Evolutionary conservation across 345 rosid species (phyloP).

Genomic region (Moricandia moricandioides): DNA sequence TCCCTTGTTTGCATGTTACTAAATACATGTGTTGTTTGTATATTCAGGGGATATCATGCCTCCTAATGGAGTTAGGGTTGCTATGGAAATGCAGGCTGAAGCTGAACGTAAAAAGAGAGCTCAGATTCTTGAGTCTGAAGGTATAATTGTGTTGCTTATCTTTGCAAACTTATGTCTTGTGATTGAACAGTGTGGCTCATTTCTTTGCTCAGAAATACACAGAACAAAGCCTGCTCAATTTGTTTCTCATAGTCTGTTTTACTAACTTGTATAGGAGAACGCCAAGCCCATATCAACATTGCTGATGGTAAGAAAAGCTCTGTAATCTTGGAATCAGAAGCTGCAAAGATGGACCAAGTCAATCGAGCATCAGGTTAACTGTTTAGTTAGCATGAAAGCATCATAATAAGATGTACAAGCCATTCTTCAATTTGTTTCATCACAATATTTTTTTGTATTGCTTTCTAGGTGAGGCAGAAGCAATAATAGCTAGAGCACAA

Average conservation of each 20-base stretch:
- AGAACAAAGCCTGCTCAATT: not conserved
- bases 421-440: not conserved
- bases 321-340: slow-evolving; percentile 71
- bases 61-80: slow-evolving; percentile 81
- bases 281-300: slow-evolving; percentile 54
- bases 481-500: slow-evolving; percentile 77
- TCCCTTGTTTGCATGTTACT: not conserved
- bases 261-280: slow-evolving; percentile 29
- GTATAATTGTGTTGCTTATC: slow-evolving; percentile 18
- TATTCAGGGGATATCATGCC: slow-evolving; percentile 92
- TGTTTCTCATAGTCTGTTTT: slow-evolving; percentile 13
- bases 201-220: not conserved
- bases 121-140: slow-evolving; percentile 89
- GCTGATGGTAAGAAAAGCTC: slow-evolving; percentile 80
- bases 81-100: slow-evolving; percentile 99
- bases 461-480: slow-evolving; percentile 85
- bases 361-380: slow-evolving; percentile 59
- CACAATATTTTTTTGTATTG: not conserved
- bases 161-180: not conserved
- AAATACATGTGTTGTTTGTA: slow-evolving; percentile 13
- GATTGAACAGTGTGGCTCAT: not conserved
- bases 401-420: not conserved
- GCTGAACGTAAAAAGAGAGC: slow-evolving; percentile 96
- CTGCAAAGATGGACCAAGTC: slow-evolving; percentile 67
- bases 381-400: not conserved